Base-by-base conservation (phyloP, 257 asterid species). In the Solanum microdontum region DNA sequence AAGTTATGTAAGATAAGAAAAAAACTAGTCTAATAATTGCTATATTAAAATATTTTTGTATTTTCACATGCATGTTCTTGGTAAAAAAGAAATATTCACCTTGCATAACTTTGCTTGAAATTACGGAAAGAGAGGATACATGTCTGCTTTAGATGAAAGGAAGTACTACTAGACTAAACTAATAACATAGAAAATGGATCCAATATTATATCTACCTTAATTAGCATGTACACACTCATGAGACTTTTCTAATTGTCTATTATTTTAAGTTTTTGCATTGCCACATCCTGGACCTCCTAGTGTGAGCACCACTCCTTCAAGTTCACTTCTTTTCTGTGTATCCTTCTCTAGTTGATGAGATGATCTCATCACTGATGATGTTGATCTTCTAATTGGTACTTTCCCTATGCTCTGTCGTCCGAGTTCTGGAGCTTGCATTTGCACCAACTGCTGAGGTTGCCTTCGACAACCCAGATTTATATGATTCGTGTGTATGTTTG, bases 271-370 rank as follows among this genome's bases (percentile, higher is more conserved):
- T 45, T 45, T 76, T 76, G 23, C 92, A 39, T 90, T 89, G 74
- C 89, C 93, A 89, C 89, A 91, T 40, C 99, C 98, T 7, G 98
- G 98, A 83, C 97, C 93, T 43, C 97, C 96, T 73, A 96, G 93
- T 17, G 98, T 90, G 68, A 96, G 88, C 70, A 94, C 96, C 58
- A 95, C 99, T 13, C 96, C 98, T 89, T 93, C 93, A 30, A 96
- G 95, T 79, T 96, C 99, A 66, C 90, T 93, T 51, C 88, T 92
- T 33, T 88, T 87, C 86, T 84, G 91, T 14, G 89, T 64, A 66
- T 92, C 92, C 84, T 85, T 84, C 15, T 86, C 91, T 12, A 87
- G 43, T 14, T 90, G 74, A 40, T 90, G 74, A 32, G 90, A 83
- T 19, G 87, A 51, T 72, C 91, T 87, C 39, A 45, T 84, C 32